Conservation (phyloP, 139 green algal genomes). For the Chlorella sp. region DNA sequence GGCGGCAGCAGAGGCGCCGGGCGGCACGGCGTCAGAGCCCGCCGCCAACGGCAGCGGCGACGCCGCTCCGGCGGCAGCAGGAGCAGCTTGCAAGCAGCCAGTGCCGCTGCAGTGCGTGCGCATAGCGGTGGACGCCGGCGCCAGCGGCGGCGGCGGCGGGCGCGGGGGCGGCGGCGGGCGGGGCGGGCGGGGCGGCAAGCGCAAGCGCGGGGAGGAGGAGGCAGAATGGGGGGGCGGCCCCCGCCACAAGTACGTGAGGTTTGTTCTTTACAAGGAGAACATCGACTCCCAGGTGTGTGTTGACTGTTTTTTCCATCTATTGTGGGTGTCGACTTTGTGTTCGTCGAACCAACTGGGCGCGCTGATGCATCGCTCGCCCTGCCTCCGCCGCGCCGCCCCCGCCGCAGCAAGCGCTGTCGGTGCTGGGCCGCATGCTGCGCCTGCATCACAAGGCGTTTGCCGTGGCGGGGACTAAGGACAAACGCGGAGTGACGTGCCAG, state of each 20-base stretch:
- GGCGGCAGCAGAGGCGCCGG: not conserved
- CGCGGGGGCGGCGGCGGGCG: not conserved
- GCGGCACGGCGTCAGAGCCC: not conserved
- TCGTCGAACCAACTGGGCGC: too few species aligned
- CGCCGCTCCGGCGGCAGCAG: not conserved
- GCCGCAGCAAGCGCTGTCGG: constrained; percentile 35
- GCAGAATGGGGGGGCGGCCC: constrained; percentile 58
- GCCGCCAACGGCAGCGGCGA: constrained; percentile 2
- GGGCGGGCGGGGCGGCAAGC: constrained; percentile 5
- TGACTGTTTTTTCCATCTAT: too few species aligned
- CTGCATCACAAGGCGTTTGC: constrained; percentile 40
- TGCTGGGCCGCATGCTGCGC: constrained; percentile 45
- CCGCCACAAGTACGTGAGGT: constrained; percentile 53
- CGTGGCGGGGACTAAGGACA: constrained; percentile 94
- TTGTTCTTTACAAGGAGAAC: constrained; percentile 92
- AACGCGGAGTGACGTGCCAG: constrained; percentile 86
- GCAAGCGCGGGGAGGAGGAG: constrained; percentile 18
- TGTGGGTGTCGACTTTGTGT: too few species aligned
- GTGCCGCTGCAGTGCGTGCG: not conserved
- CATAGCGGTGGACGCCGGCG: constrained; percentile 1
- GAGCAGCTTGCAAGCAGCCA: not conserved
- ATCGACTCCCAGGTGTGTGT: constrained; percentile 74
- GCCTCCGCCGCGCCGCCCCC: too few species aligned
- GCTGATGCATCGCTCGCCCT: too few species aligned
- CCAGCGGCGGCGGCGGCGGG: not conserved